Evolutionary conservation across 1,139 yeast genomes (phyloP).

Genomic region (Eremothecium coryli): DNA sequence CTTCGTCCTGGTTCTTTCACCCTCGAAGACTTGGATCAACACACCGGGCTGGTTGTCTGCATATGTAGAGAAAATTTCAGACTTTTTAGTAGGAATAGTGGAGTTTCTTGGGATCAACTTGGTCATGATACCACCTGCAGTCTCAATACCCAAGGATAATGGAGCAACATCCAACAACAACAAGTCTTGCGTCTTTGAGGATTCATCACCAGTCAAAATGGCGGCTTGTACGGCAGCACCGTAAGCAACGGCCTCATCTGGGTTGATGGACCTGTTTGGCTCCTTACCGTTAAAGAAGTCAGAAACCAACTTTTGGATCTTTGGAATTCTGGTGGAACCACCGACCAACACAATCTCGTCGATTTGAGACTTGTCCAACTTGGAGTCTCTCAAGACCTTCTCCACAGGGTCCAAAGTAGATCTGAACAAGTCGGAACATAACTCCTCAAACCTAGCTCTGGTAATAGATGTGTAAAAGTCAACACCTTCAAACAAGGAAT

Average conservation of each 20-base stretch:
- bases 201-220: conserved; percentile 81
- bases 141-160: conserved; percentile 90
- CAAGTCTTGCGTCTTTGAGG: conserved; percentile 72
- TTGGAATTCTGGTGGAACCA: conserved; percentile 91
- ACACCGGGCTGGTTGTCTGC: conserved; percentile 98
- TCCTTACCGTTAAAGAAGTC: conserved; percentile 85
- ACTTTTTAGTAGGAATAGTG: conserved; percentile 92
- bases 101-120: conserved; percentile 95
- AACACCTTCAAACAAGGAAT: conserved; percentile 70
- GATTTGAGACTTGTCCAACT: conserved; percentile 64
- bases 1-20: conserved; percentile 93
- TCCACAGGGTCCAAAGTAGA: conserved; percentile 76
- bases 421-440: conserved; percentile 74
- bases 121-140: conserved; percentile 98
- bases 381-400: conserved; percentile 72
- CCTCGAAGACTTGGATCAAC: conserved; percentile 90
- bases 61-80: conserved; percentile 93
- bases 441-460: conserved; percentile 85
- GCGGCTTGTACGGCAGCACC: conserved; percentile 85
- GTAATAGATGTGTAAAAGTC: conserved; percentile 74
- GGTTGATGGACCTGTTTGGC: conserved; percentile 76
- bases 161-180: conserved; percentile 89
- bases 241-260: conserved; percentile 67
- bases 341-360: conserved; percentile 83
- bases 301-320: conserved; percentile 74